Evolutionary conservation across 2,329 filamentous ascomycete species (phyloP), one percentile per base, ranked within the genome.

Genomic region (Verticillium nonalfalfae): DNA sequence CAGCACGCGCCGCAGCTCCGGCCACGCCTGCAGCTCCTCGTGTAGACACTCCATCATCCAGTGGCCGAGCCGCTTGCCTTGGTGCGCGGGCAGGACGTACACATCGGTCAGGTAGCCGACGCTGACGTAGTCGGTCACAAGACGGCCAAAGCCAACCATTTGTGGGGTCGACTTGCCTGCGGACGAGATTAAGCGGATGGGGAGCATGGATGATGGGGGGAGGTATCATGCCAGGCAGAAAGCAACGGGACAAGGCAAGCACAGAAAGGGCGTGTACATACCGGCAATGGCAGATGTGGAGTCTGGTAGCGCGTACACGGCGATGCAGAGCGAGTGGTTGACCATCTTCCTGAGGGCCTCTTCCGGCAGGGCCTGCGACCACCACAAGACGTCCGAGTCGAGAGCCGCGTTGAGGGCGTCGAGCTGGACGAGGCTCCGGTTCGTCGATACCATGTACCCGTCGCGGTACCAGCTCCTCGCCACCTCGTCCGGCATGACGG

Each of bases 11-110:
- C 89, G 78, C 68, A 93, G 76, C 64, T 82, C 73, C 1, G 85
- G 81, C 81, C 88, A 85, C 35, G 76, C 76, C 26, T 78, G 73
- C 40, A 85, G 69, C 3, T 82, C 72, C 66, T 89, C 85, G 65
- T 84, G 80, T 62, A 89, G 73, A 66, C 83, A 86, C 5, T 76
- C 72, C 71, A 90, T 81, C 69, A 91, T 73, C 86, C 87, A 91
- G 54, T 76, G 81, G 3, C 85, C 89, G 1, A 91, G 76, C 0
- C 89, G 88, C 10, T 79, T 76, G 4, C 83, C 80, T 69, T 88
- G 86, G 67, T 85, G 83, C 45, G 81, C 78, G 0, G 82, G 77
- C 2, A 85, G 71, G 26, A 91, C 77, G 71, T 88, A 91, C 21
- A 90, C 85, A 68, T 91, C 89, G 33, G 88, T 88, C 60, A 79